Evolutionary conservation across 805 yeast genomes (phyloP).

Genomic region (Candida nonsorbophila): DNA sequence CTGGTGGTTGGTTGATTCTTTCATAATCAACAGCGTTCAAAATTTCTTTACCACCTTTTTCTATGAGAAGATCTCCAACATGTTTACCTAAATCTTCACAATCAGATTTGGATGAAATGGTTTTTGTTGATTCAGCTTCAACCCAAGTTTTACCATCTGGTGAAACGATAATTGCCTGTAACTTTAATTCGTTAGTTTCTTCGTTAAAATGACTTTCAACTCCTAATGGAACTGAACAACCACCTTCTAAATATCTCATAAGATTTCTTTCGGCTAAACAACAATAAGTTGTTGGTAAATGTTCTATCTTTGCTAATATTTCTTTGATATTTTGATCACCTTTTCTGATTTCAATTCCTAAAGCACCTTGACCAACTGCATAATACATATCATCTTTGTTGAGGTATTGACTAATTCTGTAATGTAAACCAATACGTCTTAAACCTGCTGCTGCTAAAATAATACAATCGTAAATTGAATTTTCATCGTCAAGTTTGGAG

Average conservation of each 20-base stretch:
- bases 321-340: constrained; percentile 55
- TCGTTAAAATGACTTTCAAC: constrained; percentile 58
- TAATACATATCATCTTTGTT: constrained; percentile 80
- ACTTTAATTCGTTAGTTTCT: constrained; percentile 36
- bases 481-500: constrained; percentile 63
- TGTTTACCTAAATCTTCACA: constrained; percentile 66
- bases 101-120: constrained; percentile 46
- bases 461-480: constrained; percentile 60
- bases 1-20: constrained; percentile 44
- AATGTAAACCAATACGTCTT: constrained; percentile 62
- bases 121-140: constrained; percentile 42
- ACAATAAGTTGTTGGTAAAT: constrained; percentile 60
- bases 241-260: constrained; percentile 89
- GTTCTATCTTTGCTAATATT: constrained; percentile 61
- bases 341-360: constrained; percentile 84
- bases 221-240: constrained; percentile 97
- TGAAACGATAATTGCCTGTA: constrained; percentile 73
- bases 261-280: constrained; percentile 87
- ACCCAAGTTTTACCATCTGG: constrained; percentile 77
- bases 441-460: constrained; percentile 93
- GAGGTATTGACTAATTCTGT: constrained; percentile 69
- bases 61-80: constrained; percentile 63
- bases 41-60: constrained; percentile 77
- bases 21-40: constrained; percentile 75
- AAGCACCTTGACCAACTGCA: constrained; percentile 99